Percentiles rank a stretch among this genome's conserved stretches.
Evolutionary conservation across 1,139 yeast species (phyloP).

Genomic region (Magnusiomyces fungicola): DNA sequence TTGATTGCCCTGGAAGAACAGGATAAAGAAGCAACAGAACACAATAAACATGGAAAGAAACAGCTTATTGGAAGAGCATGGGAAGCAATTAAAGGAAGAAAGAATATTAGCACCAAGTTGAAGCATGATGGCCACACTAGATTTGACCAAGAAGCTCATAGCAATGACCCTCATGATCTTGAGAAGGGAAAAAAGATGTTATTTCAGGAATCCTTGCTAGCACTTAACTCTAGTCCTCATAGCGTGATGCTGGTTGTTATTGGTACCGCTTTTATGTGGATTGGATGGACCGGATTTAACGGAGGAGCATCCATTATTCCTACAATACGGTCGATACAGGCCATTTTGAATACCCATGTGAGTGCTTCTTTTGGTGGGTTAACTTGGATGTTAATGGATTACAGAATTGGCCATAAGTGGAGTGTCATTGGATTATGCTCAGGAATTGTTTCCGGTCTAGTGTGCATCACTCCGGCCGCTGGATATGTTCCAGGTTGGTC

Average conservation of each 20-base stretch:
- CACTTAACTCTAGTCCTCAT: constrained; percentile 28
- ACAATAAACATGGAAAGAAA: no score
- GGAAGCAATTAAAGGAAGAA: no score
- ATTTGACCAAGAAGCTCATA: no score
- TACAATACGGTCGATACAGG: constrained; percentile 40
- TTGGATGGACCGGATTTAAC: constrained; percentile 88
- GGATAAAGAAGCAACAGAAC: no score
- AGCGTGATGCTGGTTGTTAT: constrained; percentile 37
- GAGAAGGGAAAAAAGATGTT: no score
- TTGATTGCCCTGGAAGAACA: background rate
- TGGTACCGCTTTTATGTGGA: constrained; percentile 51
- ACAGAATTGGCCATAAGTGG: constrained; percentile 26
- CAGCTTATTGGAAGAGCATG: no score
- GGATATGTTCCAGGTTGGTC: constrained; percentile 35
- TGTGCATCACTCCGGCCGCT: constrained; percentile 36
- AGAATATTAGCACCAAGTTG: no score
- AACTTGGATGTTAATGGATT: constrained; percentile 31
- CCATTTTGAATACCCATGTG: constrained; percentile 30
- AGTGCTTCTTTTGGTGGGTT: constrained; percentile 32
- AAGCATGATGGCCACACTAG: no score
- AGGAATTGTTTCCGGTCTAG: constrained; percentile 37
- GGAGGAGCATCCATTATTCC: constrained; percentile 70
- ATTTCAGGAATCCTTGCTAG: no score
- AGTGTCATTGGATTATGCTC: constrained; percentile 36
- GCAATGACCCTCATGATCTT: no score